Conservation (phyloP, 2,329 filamentous ascomycete species). For the Sclerotinia sclerotiorum region DNA sequence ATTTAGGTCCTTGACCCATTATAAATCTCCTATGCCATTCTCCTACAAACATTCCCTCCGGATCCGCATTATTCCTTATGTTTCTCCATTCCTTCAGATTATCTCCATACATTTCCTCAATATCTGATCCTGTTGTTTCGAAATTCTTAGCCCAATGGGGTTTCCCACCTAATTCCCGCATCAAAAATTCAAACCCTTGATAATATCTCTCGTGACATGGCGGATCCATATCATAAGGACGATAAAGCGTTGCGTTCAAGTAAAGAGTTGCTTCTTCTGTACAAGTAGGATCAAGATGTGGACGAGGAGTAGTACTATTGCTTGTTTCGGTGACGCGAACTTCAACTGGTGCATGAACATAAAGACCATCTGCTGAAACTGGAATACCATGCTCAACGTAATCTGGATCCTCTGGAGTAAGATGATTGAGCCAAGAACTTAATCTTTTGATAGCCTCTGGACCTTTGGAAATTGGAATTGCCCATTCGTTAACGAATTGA, state of each 20-base stretch:
- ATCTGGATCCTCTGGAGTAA: conserved; percentile 60
- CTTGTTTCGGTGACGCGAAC: conserved; percentile 79
- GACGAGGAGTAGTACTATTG: conserved; percentile 46
- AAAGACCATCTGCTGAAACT: conserved; percentile 74
- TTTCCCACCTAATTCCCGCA: conserved; percentile 77
- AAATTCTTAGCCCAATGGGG: conserved; percentile 98
- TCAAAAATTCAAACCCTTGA: conserved; percentile 85
- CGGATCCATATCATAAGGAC: conserved; percentile 76
- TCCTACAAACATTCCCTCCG: conserved; percentile 83
- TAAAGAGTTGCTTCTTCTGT: conserved; percentile 74
- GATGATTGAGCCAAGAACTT: conserved; percentile 76
- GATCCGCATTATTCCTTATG: conserved; percentile 70
- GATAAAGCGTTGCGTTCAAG: conserved; percentile 86
- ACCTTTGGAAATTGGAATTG: conserved; percentile 79
- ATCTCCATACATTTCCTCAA: conserved; percentile 68
- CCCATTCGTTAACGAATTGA: conserved; percentile 99
- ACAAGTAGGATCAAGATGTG: conserved; percentile 72
- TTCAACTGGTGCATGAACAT: conserved; percentile 87
- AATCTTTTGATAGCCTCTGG: conserved; percentile 83
- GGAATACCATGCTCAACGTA: conserved; percentile 71
- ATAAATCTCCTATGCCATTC: conserved; percentile 82
- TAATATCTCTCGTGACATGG: conserved; percentile 78
- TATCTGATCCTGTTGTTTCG: conserved; percentile 56
- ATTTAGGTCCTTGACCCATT: conserved; percentile 41
- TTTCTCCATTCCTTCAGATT: conserved; percentile 65